Evolutionary conservation across 169 alveolate genomes (phyloP), one percentile per base, ranked within the genome.

Genomic region (Prorocentrum cordatum): DNA sequence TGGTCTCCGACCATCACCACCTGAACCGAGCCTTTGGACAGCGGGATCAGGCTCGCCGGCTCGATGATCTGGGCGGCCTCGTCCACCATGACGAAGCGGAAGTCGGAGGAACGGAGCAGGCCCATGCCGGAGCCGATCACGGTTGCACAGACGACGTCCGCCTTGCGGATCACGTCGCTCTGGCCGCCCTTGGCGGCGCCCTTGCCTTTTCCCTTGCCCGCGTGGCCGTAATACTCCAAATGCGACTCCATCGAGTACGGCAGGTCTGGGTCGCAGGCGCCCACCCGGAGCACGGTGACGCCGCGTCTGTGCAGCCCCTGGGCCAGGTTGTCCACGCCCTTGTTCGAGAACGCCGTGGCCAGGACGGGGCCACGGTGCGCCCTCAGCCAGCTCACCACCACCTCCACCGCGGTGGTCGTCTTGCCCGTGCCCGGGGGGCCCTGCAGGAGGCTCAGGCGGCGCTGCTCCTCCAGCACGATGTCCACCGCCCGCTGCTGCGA

Each of bases 361-460:
- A 62, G 18, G 20, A 62, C n/a, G 5, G 71, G 71, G 22, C 71
- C 71, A 3, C 90, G 59, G 24, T 68, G 68, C 35, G 32, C 7
- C 71, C 80, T 64, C 80, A 80, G 39, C 90, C 90, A 80, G 16
- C 90, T 70, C 31, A 77, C 61, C 16, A 80, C 62, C 54, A 64
- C 39, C 14, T 77, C 45, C 67, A 80, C 90, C 22, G 90, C 90
- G 0, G 90, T 80, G 50, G 90, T 80, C 16, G 90, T 80, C 38
- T 80, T 80, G 38, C 90, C 90, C 0, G 90, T 80, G 35, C 90
- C 90, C 18, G 90, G 90, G 4, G 90, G 90, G 3, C 90, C 90
- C 54, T 80, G 90, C 38, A 80, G 31, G 24, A 80, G 80, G 14
- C 80, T 80, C 58, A 80, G 62, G 16, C 90, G 90, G 31, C 90